Evolutionary conservation across 1,139 yeast species (phyloP).

Genomic region (Lodderomyces jiufengensis): DNA sequence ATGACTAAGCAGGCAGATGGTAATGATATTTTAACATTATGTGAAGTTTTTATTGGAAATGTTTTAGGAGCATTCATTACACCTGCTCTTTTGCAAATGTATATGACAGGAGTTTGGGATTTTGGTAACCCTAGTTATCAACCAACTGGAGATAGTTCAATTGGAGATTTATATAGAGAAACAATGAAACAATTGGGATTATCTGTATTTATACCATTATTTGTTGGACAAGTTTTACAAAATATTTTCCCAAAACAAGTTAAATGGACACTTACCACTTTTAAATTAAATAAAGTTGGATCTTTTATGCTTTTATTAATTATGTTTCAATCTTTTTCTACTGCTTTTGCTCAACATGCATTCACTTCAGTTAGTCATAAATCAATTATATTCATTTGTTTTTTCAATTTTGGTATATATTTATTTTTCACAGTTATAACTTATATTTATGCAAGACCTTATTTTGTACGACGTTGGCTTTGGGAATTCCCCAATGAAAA

Average conservation of each 20-base stretch:
- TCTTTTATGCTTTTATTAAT: slow-evolving; percentile 72
- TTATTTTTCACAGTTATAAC: slow-evolving; percentile 67
- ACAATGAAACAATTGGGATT: slow-evolving; percentile 87
- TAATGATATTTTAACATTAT: slow-evolving; percentile 69
- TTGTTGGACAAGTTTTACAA: slow-evolving; percentile 84
- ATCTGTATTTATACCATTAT: slow-evolving; percentile 76
- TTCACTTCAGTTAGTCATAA: slow-evolving; percentile 67
- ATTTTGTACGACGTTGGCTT: slow-evolving; percentile 43
- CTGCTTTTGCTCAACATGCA: slow-evolving; percentile 81
- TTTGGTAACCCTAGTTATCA: slow-evolving; percentile 78
- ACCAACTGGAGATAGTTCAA: slow-evolving; percentile 36
- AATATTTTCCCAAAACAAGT: slow-evolving; percentile 63
- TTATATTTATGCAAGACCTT: slow-evolving; percentile 59
- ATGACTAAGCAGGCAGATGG: slow-evolving; percentile 88
- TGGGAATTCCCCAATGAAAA: slow-evolving; percentile 42
- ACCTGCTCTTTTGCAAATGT: slow-evolving; percentile 79
- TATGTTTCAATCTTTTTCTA: slow-evolving; percentile 83
- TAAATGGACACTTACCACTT: slow-evolving; percentile 56
- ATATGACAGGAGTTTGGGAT: slow-evolving; percentile 55
- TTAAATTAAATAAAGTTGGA: slow-evolving; percentile 67
- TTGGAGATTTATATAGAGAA: slow-evolving; percentile 58
- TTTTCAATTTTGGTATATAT: slow-evolving; percentile 77
- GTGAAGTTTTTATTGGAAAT: slow-evolving; percentile 85
- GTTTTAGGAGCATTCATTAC: slow-evolving; percentile 81
- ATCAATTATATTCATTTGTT: slow-evolving; percentile 70